Evolutionary conservation across 2,329 filamentous ascomycete species (phyloP), one percentile per base, ranked within the genome.

Genomic region (Diaporthe vexans): DNA sequence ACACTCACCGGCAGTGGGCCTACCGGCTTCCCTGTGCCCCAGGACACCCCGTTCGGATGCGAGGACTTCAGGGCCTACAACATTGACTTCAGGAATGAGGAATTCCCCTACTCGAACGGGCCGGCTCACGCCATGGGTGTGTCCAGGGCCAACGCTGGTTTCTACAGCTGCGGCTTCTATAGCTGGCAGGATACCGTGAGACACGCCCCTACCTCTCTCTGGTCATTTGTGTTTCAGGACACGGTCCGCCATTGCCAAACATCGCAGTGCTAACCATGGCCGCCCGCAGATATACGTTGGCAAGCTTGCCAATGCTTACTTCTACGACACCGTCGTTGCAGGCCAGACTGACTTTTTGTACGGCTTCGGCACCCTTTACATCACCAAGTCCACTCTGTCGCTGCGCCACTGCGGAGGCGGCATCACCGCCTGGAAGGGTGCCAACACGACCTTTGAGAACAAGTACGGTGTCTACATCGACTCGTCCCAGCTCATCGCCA

Each of bases 291-390:
- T 93, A 5, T 93, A 93, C 77, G 80, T 93, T 21, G 91, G 91
- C 71, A 93, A 93, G 79, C 84, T 92, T 0, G 91, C 89, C 40
- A 93, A 92, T 76, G 88, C 88, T 0, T 93, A 92, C 81, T 91
- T 94, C 81, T 87, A 91, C 79, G 84, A 88, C 48, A 87, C 83
- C 71, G 86, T 90, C 48, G 86, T 93, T 7, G 91, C 90, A 0
- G 92, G 92, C 0, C 86, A 93, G 79, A 93, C 91, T 0, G 92
- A 94, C 77, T 93, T 93, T 82, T 83, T 93, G 26, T 93, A 93
- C 78, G 91, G 91, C 11, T 93, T 93, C 78, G 91, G 91, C 35
- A 93, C 91, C 0, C 85, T 89, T 4, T 93, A 88, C 86, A 85
- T 93, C 54, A 85, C 90, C 72, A 83, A 85, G 4, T 90, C 88